Evolutionary conservation across 768 basidiomycete species (phyloP), one percentile per base, ranked within the genome.

Genomic region (Lentinula aciculospora): DNA sequence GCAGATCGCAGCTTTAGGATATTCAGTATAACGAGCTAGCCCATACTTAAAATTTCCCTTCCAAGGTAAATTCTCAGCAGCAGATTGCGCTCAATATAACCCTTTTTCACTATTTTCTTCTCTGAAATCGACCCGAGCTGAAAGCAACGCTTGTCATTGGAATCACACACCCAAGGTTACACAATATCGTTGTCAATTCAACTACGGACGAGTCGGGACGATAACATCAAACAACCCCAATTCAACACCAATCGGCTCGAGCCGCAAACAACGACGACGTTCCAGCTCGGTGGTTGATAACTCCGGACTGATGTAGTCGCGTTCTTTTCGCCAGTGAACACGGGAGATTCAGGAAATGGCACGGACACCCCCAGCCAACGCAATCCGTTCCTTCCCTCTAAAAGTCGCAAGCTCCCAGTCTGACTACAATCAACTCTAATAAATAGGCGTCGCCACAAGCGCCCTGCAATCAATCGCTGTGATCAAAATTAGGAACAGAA

Each of bases 1-100:
- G 51, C 51, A 21, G 51, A 2, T 53, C 51, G 51, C 51, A 53
- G 51, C n/a, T n/a, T n/a, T n/a, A n/a, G n/a, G n/a, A n/a, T n/a
- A n/a, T 40, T 4, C 12, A 1, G 21, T 23, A 31, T 2, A 36
- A 9, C 6, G 9, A 12, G 19, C 21, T 36, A 50, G 19, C 32
- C n/a, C 46, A 27, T 32, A 50, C 27, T 36, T 23, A 31, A 50
- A 34, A 28, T 28, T 50, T 34, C 29, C 49, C 28, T 50, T 36
- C 36, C 21, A n/a, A n/a, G 46, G 49, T 50, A 50, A 50, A 13
- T 50, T 44, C 23, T 21, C 32, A 34, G 8, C 32, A 2, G 32
- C 32, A 9, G 32, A 34, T 9, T 7, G 8, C 13, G 32, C 32
- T 34, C 32, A 34, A 13, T 1, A 7, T 34, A 34, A 13, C 32